Evolutionary conservation across 108 stramenopile species (phyloP), one percentile per base, ranked within the genome.

Genomic region (Nannochloropsis gaditana): DNA sequence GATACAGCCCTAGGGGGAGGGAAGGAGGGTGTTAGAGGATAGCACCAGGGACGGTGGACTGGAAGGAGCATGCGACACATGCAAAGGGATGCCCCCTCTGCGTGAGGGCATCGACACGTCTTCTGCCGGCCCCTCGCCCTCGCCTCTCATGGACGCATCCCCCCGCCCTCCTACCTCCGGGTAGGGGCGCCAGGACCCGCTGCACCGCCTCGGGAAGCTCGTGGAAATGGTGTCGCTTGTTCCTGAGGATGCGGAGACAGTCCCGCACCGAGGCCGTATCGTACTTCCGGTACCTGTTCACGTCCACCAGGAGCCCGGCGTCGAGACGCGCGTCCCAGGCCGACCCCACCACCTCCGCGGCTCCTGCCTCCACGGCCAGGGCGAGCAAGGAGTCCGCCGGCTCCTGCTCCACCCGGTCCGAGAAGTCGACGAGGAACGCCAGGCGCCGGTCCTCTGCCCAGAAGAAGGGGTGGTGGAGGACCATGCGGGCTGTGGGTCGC

Each of bases 161-260:
- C 21, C 79, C 83, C 41, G 84, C 50, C 84, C 43, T 11, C 44
- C 42, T 45, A 17, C 19, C 84, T 9, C 19, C 9, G 8, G 82
- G 82, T 19, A 83, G 19, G 10, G 41, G 50, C 44, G 43, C 88
- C 81, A 93, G 90, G 9, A 82, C 83, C 44, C 43, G 80, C 80
- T 92, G 93, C 17, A 96, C 90, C 42, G 89, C 82, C 79, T 88
- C 84, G 17, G 95, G 93, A 43, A 98, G 86, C 86, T 96, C 96
- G 50, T 96, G 94, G 83, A 93, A 96, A 89, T 98, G 97, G 90
- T 97, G 95, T 79, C 95, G 92, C 88, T 98, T 98, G 87, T 98
- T 98, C 45, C 97, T 90, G 85, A 98, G 94, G 85, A 98, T 90
- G 80, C 97, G 90, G 43, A 98, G 88, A 31, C 93, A 90, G 86